phyloP scores from a whole-genome alignment of 2,329 filamentous ascomycete genomes.

The Pseudogymnoascus sp. region DNA sequence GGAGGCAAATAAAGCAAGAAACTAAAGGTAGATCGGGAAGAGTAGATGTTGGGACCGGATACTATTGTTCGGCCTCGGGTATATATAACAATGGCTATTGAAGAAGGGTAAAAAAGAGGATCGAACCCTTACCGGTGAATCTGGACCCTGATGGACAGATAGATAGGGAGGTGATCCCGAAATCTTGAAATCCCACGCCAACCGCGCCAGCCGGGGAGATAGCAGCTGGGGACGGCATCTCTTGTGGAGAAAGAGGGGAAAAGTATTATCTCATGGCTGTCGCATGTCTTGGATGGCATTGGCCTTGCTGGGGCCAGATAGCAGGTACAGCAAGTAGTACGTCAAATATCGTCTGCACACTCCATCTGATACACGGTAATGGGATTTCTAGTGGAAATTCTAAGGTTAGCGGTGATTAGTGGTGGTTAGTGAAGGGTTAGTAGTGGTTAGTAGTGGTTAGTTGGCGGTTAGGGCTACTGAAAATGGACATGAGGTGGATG shows the following conservation, averaged over 20 bases:
- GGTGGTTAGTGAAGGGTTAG: neutral
- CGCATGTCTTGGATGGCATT: neutral
- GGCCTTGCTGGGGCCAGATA: neutral
- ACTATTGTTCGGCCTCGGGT: neutral
- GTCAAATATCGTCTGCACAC: neutral
- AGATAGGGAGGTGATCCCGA: neutral
- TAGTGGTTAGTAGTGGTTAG: neutral
- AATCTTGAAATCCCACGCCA: neutral
- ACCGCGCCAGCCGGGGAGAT: neutral
- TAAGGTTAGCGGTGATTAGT: neutral
- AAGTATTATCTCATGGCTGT: constrained; percentile 4
- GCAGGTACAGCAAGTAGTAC: neutral
- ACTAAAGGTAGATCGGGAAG: neutral
- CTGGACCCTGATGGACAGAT: neutral
- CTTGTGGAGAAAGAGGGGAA: neutral
- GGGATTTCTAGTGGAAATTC: neutral
- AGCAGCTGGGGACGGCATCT: neutral
- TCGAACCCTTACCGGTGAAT: neutral
- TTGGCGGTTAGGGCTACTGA: neutral
- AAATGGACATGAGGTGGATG: neutral
- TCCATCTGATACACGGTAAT: neutral
- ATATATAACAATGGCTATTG: neutral
- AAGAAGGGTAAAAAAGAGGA: neutral
- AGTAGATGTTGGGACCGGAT: neutral
- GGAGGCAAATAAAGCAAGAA: neutral